Evolutionary conservation across 805 yeast species (phyloP), one percentile per base, ranked within the genome.

Genomic region (Yarrowia sp.): DNA sequence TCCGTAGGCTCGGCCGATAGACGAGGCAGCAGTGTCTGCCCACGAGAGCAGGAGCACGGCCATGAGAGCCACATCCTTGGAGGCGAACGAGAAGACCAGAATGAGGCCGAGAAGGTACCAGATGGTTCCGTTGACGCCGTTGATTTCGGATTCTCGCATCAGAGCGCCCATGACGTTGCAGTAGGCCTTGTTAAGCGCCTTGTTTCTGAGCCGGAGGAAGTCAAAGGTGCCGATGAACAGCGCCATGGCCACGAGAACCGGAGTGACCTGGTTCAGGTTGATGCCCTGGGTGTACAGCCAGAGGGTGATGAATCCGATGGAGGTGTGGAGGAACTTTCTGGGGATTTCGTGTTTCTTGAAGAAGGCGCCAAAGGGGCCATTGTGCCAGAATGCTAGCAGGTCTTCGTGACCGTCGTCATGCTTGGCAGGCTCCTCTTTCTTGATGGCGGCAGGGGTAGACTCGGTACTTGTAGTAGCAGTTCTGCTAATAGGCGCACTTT

Each of bases 11-110:
- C 99, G 84, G 46, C 99, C 99, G 74, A 93, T 79, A 0, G 97
- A 91, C 3, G 97, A 91, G 2, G 99, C 99, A 2, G 98, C 94
- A 10, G 98, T 92, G 75, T 95, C 99, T 6, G 97, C 92, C 98
- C 98, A 95, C 74, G 97, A 90, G 70, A 95, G 83, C 63, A 94
- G 80, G 71, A 92, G 81, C 3, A 92, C 86, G 24, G 96, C 82
- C 80, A 92, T 82, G 34, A 93, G 80, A 0, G 88, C 82, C 60
- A 95, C 87, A 74, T 95, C 99, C 78, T 92, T 91, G 14, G 94
- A 87, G 73, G 86, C 88, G 24, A 86, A 77, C 0, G 82, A 70
- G 73, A 92, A 90, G 10, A 92, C 91, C 70, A 91, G 79, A 33
- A 86, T 79, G 55, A 92, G 79, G 6, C 99, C 99, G 1, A 90